Evolutionary conservation across 2,329 filamentous ascomycete genomes (phyloP), one percentile per base, ranked within the genome.

Genomic region (Sclerotinia subarctica): DNA sequence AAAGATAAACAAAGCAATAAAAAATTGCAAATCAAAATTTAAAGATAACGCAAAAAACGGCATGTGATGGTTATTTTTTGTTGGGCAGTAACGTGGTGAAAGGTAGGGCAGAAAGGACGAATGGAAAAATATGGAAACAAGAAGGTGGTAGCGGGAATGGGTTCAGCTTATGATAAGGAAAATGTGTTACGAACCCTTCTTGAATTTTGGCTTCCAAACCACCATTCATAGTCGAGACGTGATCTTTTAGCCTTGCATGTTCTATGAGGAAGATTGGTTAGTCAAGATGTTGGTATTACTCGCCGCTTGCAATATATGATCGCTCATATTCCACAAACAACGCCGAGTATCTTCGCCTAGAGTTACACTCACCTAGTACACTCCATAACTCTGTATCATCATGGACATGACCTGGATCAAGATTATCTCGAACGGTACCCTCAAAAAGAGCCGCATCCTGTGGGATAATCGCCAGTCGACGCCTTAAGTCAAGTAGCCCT

Each of bases 341-440:
- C 64, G 69, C 65, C 70, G 57, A 53, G 56, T 69, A 66, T 68
- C 54, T 58, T 62, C 21, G 57, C 64, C 52, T 56, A 35, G 62
- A n/a, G 49, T 59, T 51, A 54, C 73, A 85, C 90, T 80, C 85
- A 94, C 92, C 92, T 71, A 97, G 84, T 70, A 96, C 94, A 77
- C 91, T 96, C 95, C 95, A 99, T 46, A 99, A 84, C 78, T 98
- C 95, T 6, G 94, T 97, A 79, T 99, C 96, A 79, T 97, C 94
- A 77, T 97, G 94, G 66, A 96, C 92, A 78, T 97, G 92, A 38
- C 91, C 92, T 32, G 96, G 96, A 78, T 99, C 95, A 51, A 98
- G 85, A 77, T 99, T 99, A 80, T 99, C 95, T 73, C 95, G 88
- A 71, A 99, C 87, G 11, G 91, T 94, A 63, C 94, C 94, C 79